phyloP scores from a whole-genome alignment of 768 basidiomycete species.

The Sporobolomyces phaffii region DNA sequence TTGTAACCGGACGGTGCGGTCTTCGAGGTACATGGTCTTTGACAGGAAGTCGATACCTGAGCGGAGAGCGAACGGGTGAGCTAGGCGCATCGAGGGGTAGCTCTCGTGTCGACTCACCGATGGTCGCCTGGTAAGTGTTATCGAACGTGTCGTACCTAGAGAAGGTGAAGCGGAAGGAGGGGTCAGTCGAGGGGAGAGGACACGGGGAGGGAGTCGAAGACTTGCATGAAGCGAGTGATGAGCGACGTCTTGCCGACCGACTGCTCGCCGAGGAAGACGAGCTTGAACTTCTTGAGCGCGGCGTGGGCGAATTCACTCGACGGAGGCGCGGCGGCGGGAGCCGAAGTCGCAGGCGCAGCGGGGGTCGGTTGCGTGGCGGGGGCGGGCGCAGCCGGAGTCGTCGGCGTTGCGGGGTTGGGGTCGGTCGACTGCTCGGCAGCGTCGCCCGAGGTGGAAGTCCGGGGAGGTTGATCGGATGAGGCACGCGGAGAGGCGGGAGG shows the following conservation, averaged over 20 bases:
- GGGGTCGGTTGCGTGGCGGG: background rate
- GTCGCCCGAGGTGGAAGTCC: slow-evolving; percentile 5
- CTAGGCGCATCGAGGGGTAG: too few species aligned
- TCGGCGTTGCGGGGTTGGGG: background rate
- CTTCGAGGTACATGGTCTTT: slow-evolving; percentile 99
- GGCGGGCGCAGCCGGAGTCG: background rate
- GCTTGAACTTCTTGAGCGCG: slow-evolving; percentile 45
- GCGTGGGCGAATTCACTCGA: slow-evolving; percentile 43
- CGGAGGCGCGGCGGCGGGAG: background rate
- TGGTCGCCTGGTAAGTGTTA: slow-evolving; percentile 90
- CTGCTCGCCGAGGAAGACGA: slow-evolving; percentile 44
- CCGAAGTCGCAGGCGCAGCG: background rate
- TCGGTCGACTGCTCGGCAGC: slow-evolving; percentile 5
- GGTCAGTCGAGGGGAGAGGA: background rate
- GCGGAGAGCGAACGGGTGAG: background rate
- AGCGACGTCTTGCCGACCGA: slow-evolving; percentile 92
- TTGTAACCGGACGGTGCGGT: slow-evolving; percentile 92
- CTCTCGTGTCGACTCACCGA: slow-evolving; percentile 49
- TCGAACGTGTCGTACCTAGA: slow-evolving; percentile 99
- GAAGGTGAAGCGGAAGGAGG: slow-evolving; percentile 47
- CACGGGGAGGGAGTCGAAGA: background rate
- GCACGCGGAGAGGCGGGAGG: slow-evolving; percentile 3
- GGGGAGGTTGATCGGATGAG: background rate
- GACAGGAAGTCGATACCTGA: slow-evolving; percentile 89
- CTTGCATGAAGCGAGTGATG: slow-evolving; percentile 68